A percentile compares a stretch with the other conserved stretches of the same genome.
Evolutionary conservation across 345 rosid genomes (phyloP).

Genomic region (Brassica rapa): DNA sequence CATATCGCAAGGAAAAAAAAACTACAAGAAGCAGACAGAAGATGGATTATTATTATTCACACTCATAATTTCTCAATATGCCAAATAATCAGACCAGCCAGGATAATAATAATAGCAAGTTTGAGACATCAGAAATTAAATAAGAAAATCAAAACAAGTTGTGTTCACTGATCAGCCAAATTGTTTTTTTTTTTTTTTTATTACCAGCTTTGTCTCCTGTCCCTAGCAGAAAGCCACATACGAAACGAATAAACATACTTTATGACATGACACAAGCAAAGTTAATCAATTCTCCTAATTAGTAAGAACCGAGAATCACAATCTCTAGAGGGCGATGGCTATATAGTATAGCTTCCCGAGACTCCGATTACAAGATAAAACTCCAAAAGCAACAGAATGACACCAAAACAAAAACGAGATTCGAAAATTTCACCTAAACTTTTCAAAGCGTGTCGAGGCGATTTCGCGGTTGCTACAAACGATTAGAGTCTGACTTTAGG

Average conservation of each 20-base stretch:
- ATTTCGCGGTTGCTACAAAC: conserved; percentile 8
- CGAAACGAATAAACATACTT: background rate
- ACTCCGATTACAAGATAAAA: conserved; percentile 16
- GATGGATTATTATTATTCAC: background rate
- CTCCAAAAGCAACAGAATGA: background rate
- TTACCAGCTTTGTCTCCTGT: background rate
- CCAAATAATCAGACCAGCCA: background rate
- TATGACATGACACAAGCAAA: too few species aligned
- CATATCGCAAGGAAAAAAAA: too few species aligned
- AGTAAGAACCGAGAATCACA: background rate
- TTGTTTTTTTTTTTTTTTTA: background rate
- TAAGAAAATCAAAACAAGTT: background rate
- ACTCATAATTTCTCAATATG: background rate
- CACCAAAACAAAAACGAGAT: background rate
- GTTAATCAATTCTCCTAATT: background rate
- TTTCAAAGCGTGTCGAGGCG: conserved; percentile 4
- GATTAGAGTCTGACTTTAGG: conserved; percentile 12
- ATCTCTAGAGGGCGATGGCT: background rate
- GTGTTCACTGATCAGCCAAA: conserved; percentile 12
- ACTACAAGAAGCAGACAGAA: background rate
- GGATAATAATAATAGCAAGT: background rate
- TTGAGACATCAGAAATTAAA: background rate
- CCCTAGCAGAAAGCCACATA: conserved; percentile 8
- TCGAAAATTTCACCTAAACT: conserved; percentile 23
- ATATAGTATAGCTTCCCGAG: background rate